phyloP scores from a whole-genome alignment of 2,329 filamentous ascomycete species.

The Teratosphaeriaceae sp. region DNA sequence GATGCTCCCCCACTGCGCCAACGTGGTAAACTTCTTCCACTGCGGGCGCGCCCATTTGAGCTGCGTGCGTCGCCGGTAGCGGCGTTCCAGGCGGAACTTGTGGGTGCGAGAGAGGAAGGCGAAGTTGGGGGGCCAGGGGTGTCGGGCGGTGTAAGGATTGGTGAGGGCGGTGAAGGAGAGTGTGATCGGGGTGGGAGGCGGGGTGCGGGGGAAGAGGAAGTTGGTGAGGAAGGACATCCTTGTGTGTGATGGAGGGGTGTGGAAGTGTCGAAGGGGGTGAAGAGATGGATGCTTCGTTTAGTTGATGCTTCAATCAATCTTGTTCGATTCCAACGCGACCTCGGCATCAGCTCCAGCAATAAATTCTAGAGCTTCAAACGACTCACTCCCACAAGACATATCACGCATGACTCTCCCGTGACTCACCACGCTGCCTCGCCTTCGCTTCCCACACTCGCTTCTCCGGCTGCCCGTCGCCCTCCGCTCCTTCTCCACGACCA shows the following conservation, averaged over 20 bases:
- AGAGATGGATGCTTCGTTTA: not conserved
- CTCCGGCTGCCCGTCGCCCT: constrained; percentile 27
- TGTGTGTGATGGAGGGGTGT: not conserved
- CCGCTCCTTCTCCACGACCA: constrained; percentile 26
- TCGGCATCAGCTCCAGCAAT: not conserved
- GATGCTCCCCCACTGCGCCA: constrained; percentile 57
- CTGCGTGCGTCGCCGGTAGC: constrained; percentile 64
- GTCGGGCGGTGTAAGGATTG: constrained; percentile 60
- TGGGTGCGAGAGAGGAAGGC: constrained; percentile 61
- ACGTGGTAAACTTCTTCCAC: constrained; percentile 59
- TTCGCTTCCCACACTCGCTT: constrained; percentile 9
- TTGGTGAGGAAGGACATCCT: not conserved
- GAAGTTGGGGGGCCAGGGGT: constrained; percentile 74
- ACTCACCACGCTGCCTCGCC: constrained; percentile 25
- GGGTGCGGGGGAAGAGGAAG: constrained; percentile 18
- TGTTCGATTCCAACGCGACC: not conserved
- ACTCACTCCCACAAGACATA: not conserved
- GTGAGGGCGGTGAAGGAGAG: constrained; percentile 36
- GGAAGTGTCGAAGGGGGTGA: not conserved
- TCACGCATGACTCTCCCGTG: not conserved
- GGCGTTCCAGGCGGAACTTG: constrained; percentile 71
- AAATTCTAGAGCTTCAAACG: not conserved
- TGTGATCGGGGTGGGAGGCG: constrained; percentile 13
- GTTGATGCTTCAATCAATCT: not conserved
- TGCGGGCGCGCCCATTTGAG: constrained; percentile 55